Conservation (phyloP, 2,329 filamentous ascomycete genomes). For the Calonectria honghensis region DNA sequence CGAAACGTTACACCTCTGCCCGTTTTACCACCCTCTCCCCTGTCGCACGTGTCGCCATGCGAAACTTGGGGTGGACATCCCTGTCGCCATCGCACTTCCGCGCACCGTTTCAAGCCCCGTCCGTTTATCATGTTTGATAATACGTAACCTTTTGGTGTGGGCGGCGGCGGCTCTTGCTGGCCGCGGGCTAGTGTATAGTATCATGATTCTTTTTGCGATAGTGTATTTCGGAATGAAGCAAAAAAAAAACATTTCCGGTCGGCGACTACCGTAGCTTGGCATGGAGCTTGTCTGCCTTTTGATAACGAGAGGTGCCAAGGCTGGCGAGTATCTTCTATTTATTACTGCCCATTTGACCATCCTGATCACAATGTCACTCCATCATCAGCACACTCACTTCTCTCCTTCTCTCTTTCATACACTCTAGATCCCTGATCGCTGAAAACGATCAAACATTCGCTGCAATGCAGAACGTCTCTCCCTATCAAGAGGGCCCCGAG, state of each 20-base stretch:
- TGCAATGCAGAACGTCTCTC: background rate
- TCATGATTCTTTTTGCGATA: background rate
- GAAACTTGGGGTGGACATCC: constrained; percentile 8
- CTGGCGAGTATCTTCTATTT: background rate
- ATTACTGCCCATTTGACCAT: background rate
- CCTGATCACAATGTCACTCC: background rate
- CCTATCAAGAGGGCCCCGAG: too few relatives aligned
- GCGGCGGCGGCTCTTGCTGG: too few relatives aligned
- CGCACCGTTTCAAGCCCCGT: constrained; percentile 8
- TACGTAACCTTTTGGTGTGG: background rate
- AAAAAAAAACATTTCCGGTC: background rate
- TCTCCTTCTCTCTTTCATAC: background rate
- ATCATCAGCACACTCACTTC: background rate
- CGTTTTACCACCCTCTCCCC: background rate
- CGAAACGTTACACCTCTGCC: constrained; percentile 12
- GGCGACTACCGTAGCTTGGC: background rate
- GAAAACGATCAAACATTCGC: too few relatives aligned
- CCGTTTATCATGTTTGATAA: constrained; percentile 9
- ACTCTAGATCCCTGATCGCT: background rate
- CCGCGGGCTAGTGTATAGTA: background rate
- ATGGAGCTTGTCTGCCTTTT: background rate
- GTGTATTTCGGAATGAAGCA: background rate
- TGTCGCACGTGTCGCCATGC: constrained; percentile 9
- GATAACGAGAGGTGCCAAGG: background rate
- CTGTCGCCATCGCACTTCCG: constrained; percentile 9